These are phyloP conservation scores for Schizophyllum commune DNA, from an alignment of 1,284 basidiomycete genomes.

Conservation along the genomic window DNA sequence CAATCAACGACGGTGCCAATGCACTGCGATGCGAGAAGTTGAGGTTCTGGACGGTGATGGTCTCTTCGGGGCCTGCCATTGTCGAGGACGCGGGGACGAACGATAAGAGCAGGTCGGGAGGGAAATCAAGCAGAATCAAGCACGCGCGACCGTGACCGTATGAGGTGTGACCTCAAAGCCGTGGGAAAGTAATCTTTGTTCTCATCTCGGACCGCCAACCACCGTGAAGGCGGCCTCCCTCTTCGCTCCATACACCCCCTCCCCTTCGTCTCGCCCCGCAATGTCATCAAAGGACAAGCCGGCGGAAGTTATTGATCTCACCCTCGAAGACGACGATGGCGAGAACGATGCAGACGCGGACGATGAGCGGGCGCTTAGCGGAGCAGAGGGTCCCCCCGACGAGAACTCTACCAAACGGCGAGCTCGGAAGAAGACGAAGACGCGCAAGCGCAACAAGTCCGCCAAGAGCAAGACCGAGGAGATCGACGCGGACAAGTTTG, in stretches of 20 bases:
- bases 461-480: not conserved
- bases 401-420: not conserved
- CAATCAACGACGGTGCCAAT: slow-evolving; percentile 45
- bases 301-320: not conserved
- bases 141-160: not conserved
- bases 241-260: too few relatives aligned
- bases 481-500: not conserved
- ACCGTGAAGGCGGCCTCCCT: too few relatives aligned
- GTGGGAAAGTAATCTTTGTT: not conserved
- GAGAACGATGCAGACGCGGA: slow-evolving; percentile 35
- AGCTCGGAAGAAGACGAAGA: not conserved
- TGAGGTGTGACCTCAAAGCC: not conserved
- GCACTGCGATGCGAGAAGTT: slow-evolving; percentile 52
- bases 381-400: not conserved
- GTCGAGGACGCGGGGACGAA: not conserved
- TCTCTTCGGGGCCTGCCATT: not conserved
- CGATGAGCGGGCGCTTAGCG: not conserved
- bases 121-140: not conserved
- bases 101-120: not conserved
- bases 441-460: not conserved
- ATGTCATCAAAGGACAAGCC: too few relatives aligned
- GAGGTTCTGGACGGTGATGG: slow-evolving; percentile 28
- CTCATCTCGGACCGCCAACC: too few relatives aligned
- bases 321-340: slow-evolving; percentile 37
- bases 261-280: too few relatives aligned